phyloP scores from a whole-genome alignment of 2,329 filamentous ascomycete species.

The Ambrosiella cleistominuta region DNA sequence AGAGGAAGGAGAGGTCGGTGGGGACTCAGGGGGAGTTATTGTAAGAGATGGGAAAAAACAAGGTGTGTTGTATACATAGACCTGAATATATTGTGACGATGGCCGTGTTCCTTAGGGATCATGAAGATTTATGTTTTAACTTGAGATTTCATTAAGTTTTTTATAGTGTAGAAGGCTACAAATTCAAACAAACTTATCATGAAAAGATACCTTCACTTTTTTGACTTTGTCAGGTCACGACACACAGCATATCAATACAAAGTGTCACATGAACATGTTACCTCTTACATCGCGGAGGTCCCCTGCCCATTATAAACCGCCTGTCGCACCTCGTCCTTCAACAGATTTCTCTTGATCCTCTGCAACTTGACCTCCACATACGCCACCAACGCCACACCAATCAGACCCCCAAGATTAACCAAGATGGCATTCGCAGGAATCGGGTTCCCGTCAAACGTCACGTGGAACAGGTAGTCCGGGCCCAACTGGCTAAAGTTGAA shows the following conservation, averaged over 20 bases:
- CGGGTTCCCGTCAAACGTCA: conserved; percentile 52
- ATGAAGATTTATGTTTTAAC: too few species aligned
- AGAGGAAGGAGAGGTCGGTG: conserved; percentile 37
- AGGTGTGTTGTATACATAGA: neutral
- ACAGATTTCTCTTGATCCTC: conserved; percentile 19
- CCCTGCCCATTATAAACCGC: conserved; percentile 9
- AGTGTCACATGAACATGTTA: neutral
- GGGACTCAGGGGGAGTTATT: conserved; percentile 37
- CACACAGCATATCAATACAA: neutral
- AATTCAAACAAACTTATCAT: too few species aligned
- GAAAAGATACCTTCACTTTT: neutral
- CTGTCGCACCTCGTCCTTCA: conserved; percentile 13
- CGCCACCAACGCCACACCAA: conserved; percentile 47
- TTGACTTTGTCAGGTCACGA: neutral
- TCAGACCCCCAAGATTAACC: conserved; percentile 38
- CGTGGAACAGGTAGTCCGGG: conserved; percentile 62
- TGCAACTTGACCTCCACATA: conserved; percentile 39
- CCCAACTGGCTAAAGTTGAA: conserved; percentile 72
- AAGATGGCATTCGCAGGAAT: conserved; percentile 60
- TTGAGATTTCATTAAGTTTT: too few species aligned
- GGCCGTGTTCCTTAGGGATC: too few species aligned
- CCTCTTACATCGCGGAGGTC: neutral
- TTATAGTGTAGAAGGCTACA: too few species aligned
- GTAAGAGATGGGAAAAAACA: neutral
- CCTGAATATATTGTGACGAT: neutral